A percentile compares a stretch with the other conserved stretches of the same genome.
These are phyloP conservation scores for Trichophyton equinum DNA, from an alignment of 2,329 filamentous ascomycete genomes.

Conservation along the genomic window DNA sequence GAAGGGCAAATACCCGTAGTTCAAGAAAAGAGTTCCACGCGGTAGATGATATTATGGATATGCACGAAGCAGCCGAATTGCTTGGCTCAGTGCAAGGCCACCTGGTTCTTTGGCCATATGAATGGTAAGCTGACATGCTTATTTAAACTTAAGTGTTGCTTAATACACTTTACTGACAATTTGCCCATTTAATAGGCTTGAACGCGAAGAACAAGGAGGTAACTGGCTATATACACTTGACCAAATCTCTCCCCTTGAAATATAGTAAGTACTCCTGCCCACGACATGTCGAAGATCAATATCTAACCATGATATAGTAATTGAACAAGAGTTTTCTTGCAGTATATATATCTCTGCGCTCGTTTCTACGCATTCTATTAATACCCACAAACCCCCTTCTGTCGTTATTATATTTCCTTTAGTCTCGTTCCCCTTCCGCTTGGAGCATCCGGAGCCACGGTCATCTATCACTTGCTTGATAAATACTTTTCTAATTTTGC, in stretches of 20 bases:
- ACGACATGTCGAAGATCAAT: neutral
- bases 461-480: neutral
- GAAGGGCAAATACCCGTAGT: slow-evolving; percentile 35
- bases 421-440: neutral
- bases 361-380: neutral
- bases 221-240: slow-evolving; percentile 98
- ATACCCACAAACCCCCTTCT: neutral
- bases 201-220: slow-evolving; percentile 78
- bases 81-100: slow-evolving; percentile 74
- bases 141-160: neutral
- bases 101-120: slow-evolving; percentile 84
- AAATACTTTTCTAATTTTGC: neutral
- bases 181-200: slow-evolving; percentile 43
- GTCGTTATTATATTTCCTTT: neutral
- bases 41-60: slow-evolving; percentile 62
- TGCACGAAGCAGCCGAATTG: slow-evolving; percentile 67
- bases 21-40: slow-evolving; percentile 38
- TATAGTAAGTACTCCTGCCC: slow-evolving; percentile 48
- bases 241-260: slow-evolving; percentile 88
- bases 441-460: neutral
- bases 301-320: slow-evolving; percentile 9
- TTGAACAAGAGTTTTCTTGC: neutral
- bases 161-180: slow-evolving; percentile 1
- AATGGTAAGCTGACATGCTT: slow-evolving; percentile 48
- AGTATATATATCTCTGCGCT: neutral